These are phyloP conservation scores for Colletotrichum chrysophilum DNA, from an alignment of 2,329 filamentous ascomycete genomes.

Conservation along the genomic window DNA sequence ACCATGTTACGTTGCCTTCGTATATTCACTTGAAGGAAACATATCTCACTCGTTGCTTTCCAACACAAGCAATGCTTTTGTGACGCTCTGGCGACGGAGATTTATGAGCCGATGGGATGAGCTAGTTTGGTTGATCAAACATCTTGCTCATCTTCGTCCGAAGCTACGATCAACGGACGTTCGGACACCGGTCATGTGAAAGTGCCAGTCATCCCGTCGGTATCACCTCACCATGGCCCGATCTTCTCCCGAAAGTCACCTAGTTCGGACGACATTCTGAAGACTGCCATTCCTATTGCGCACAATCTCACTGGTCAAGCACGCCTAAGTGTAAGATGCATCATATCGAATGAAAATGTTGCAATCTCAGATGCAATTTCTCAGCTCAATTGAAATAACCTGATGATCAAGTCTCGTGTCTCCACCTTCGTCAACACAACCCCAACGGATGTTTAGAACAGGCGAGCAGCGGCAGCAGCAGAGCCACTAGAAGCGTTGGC, in stretches of 20 bases:
- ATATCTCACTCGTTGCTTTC: not conserved
- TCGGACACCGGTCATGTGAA: not conserved
- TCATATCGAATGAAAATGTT: not conserved
- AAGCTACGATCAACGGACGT: not conserved
- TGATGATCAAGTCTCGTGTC: not conserved
- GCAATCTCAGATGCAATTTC: not conserved
- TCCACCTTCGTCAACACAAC: not conserved
- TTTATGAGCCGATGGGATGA: not conserved
- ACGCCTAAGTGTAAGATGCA: fast-evolving
- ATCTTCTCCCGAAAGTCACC: not conserved
- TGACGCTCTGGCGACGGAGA: fast-evolving
- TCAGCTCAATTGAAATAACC: not conserved
- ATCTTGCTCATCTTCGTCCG: not conserved
- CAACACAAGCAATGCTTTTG: not conserved
- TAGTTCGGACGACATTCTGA: not conserved
- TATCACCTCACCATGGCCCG: not conserved
- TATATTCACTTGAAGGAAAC: not conserved
- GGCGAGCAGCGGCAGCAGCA: not conserved
- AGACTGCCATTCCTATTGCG: not conserved
- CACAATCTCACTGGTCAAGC: not conserved
- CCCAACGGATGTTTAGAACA: not conserved
- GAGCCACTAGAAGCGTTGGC: not conserved
- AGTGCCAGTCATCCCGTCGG: not conserved
- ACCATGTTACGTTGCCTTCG: not conserved
- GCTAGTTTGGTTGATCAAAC: not conserved